phyloP scores from a whole-genome alignment of 192 early-diverging fungal species.

The Kappamyces sp. region DNA sequence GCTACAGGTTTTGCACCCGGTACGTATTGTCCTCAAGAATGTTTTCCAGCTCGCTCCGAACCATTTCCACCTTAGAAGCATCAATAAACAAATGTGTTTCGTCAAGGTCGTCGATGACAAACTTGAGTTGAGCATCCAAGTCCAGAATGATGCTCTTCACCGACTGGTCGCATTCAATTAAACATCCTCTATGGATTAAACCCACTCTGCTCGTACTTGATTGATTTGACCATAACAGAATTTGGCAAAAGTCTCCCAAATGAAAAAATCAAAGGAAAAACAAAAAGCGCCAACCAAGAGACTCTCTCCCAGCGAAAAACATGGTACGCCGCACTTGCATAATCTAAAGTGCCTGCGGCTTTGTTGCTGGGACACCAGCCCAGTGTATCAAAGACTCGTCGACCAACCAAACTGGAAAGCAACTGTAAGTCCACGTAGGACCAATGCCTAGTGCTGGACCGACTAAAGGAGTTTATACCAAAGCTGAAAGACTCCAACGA shows the following conservation, averaged over 20 bases:
- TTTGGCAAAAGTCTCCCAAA: background rate
- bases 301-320: background rate
- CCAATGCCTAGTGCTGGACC: slow-evolving; percentile 4
- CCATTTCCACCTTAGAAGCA: slow-evolving; percentile 9
- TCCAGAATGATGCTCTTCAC: slow-evolving; percentile 70
- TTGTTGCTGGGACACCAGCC: background rate
- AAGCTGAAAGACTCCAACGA: slow-evolving; percentile 10
- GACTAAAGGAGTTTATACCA: slow-evolving; percentile 4
- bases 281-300: background rate
- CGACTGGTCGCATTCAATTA: slow-evolving; percentile 64
- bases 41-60: slow-evolving; percentile 3
- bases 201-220: slow-evolving; percentile 4
- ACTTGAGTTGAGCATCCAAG: slow-evolving; percentile 60
- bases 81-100: slow-evolving; percentile 75
- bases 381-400: background rate
- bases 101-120: slow-evolving; percentile 82
- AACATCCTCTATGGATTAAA: slow-evolving; percentile 9
- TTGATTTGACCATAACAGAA: background rate
- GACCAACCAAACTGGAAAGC: slow-evolving; percentile 2
- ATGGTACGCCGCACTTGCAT: background rate
- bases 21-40: slow-evolving; percentile 18
- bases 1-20: background rate
- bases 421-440: background rate
- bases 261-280: slow-evolving; percentile 6
- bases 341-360: too few relatives aligned